Evolutionary conservation across 2,329 filamentous ascomycete species (phyloP), one percentile per base, ranked within the genome.

Genomic region (Mariannaea elegans): DNA sequence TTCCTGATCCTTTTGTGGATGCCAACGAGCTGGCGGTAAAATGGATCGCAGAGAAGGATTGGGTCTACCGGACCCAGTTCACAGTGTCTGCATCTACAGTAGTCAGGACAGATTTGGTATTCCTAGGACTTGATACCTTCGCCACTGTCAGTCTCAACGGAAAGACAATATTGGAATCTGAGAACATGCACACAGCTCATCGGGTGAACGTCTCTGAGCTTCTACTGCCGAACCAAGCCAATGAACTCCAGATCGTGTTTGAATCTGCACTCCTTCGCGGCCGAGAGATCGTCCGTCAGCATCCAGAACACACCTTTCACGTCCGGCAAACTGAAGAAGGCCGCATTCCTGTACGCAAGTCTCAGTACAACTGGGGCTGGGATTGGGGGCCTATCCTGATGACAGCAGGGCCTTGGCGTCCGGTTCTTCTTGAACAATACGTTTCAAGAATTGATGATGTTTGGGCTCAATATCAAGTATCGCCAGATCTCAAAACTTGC

Each of bases 341-440:
- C 29, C 65, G 72, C 3, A 55, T 74, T 7, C 59, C 65, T 1
- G 69, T 74, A 0, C 77, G 88, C n/a, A 91, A 90, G 69, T 85
- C 87, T 1, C 88, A 90, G 72, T 90, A 88, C 65, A 84, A 90
- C 65, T 91, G 86, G 86, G 87, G 88, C 4, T 91, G 88, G 88
- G 88, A 91, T 67, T 90, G 87, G 88, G 88, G 88, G 0, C 87
- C 88, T 1, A 80, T 88, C 7, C 66, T 90, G 50, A 81, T 87
- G 72, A 87, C 86, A 0, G 83, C 81, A 8, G 88, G 87, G 0
- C 85, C 87, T 3, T 93, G 90, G 90, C 84, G 84, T 62, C 83
- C 87, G 2, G 81, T 93, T 2, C 81, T 81, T 12, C 73, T 93
- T 2, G 90, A 94, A 72, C 81, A 82, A 0, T 93, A 90, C 60